Base-by-base conservation (phyloP, 106 monocot genomes). In the Dendrobium nobile region DNA sequence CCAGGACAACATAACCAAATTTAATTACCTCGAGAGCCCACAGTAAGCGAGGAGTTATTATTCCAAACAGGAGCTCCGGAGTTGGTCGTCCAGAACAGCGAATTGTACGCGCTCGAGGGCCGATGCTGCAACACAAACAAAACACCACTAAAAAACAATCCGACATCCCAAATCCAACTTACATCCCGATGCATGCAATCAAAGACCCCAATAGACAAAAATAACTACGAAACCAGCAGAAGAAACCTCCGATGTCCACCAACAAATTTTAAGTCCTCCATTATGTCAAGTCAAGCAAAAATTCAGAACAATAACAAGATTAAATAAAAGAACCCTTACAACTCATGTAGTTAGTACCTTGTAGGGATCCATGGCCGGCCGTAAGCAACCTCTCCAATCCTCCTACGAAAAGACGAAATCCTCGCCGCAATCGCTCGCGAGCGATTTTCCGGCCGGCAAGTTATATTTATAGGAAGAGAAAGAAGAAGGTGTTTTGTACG, bases 51-150 rank as follows among this genome's bases (percentile, higher is more conserved):
- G 51, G 81, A 70, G 85, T 98, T 92, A 85, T 98, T 98, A 87
- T 98, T 98, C 94, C 94, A 98, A 41, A 98, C 94, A 27, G 97
- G 97, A 8, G 97, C 94, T 9, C 97, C 97, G 9, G 97, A 92
- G 82, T 98, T 98, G 75, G 97, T 98, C 54, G 91, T 94, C 88
- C 88, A 98, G 78, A 85, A 92, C 3, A 84, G 87, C 19, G 92
- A 77, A 85, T 86, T 94, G 88, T 75, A 85, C 56, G 85, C 77
- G 82, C 97, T 98, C 13, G 97, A 94, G 1, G 97, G 97, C 0
- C 94, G 97, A 72, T 89, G 70, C 94, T 98, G 89, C 85, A 82
- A 27, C 65, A 78, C 42, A 73, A 73, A 9, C 37, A 42, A 59
- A 72, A 77, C 22, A 79, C 9, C 20, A 47, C 37, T n/a, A 64